A percentile compares a stretch with the other conserved stretches of the same genome.
Evolutionary conservation across 495 filamentous ascomycete species (phyloP).

Genomic region (Neurospora tetrasperma): DNA sequence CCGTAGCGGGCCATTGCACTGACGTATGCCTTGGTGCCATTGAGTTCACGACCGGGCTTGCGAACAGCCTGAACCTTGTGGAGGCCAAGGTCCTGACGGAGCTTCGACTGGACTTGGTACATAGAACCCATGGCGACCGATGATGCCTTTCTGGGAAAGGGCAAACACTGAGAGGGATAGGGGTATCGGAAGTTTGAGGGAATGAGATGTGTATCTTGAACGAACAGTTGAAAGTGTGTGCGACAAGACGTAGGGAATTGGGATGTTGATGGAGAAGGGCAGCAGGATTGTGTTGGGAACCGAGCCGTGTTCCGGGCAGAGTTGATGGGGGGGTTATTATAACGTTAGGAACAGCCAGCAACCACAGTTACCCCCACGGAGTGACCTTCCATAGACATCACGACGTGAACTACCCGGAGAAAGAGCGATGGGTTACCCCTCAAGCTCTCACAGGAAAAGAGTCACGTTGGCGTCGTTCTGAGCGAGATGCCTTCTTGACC

Average conservation of each 20-base stretch:
- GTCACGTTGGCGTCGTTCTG: neutral
- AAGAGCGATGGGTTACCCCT: neutral
- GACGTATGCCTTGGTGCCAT: conserved; percentile 66
- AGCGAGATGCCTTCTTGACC: neutral
- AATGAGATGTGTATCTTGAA: neutral
- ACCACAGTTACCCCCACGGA: neutral
- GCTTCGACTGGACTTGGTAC: conserved; percentile 22
- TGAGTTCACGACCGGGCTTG: conserved; percentile 54
- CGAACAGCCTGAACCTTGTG: conserved; percentile 38
- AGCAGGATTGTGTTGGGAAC: neutral
- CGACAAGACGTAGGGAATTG: neutral
- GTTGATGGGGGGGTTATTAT: neutral
- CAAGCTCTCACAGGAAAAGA: neutral
- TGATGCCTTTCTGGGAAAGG: neutral
- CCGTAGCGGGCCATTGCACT: conserved; percentile 58
- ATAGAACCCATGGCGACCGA: conserved; percentile 22
- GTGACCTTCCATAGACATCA: neutral
- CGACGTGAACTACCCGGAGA: neutral
- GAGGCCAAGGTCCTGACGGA: conserved; percentile 30
- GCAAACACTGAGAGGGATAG: neutral
- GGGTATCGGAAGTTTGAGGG: neutral
- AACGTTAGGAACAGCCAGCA: neutral
- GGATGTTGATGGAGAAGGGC: neutral
- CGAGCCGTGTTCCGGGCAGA: neutral
- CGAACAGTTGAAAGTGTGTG: neutral